Evolutionary conservation across 345 rosid species (phyloP).

Genomic region (Kandelia obovata): DNA sequence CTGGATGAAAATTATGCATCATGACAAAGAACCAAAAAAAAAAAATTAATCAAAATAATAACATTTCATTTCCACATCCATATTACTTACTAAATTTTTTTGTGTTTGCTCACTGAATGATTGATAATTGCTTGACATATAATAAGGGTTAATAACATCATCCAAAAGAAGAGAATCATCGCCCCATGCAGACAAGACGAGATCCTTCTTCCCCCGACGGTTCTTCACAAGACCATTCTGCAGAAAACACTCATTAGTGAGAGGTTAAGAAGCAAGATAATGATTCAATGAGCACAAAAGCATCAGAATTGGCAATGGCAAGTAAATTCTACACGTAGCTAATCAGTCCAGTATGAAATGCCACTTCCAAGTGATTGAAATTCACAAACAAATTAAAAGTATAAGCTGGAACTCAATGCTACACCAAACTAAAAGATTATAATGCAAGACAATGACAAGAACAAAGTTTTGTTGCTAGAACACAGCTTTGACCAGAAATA

Average conservation of each 20-base stretch:
- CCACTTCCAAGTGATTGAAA: background rate
- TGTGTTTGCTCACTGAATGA: slow-evolving; percentile 65
- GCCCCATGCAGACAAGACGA: slow-evolving; percentile 88
- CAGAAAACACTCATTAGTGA: slow-evolving; percentile 18
- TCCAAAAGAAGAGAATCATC: slow-evolving; percentile 79
- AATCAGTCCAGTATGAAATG: background rate
- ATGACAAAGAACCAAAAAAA: slow-evolving; percentile 13
- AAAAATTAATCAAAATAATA: slow-evolving; percentile 3
- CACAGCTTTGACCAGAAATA: background rate
- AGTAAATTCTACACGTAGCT: background rate
- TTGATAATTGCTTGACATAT: slow-evolving; percentile 49
- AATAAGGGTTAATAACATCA: slow-evolving; percentile 65
- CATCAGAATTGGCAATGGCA: background rate
- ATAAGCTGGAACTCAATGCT: too few relatives aligned
- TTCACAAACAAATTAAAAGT: too few relatives aligned
- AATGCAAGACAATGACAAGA: background rate
- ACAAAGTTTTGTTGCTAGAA: background rate
- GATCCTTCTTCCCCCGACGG: slow-evolving; percentile 86
- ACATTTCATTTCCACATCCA: background rate
- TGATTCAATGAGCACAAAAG: background rate
- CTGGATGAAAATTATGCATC: slow-evolving; percentile 35
- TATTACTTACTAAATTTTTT: slow-evolving; percentile 60
- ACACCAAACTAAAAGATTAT: too few relatives aligned
- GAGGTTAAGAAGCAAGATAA: background rate
- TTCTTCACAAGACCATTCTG: slow-evolving; percentile 70